A percentile compares a stretch with the other conserved stretches of the same genome.
phyloP scores from a whole-genome alignment of 2,329 filamentous ascomycete genomes.

The Fusarium piperis region DNA sequence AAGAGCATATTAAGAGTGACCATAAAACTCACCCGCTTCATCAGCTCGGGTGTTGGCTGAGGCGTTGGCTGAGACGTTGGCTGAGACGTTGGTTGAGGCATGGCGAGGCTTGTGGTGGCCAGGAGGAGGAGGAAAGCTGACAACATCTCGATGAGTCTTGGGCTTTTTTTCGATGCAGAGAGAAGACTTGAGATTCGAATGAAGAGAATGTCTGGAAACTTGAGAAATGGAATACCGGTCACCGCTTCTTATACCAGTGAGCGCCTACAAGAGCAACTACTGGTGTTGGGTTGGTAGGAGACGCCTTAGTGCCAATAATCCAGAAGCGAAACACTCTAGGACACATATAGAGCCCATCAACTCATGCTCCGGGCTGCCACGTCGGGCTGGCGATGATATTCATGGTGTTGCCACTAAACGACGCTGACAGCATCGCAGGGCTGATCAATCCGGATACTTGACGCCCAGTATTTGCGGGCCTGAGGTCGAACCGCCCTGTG shows the following conservation, averaged over 20 bases:
- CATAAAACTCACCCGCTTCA: neutral
- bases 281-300: rapidly evolving
- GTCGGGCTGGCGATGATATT: neutral
- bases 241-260: neutral
- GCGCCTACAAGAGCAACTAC: neutral
- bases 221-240: neutral
- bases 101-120: neutral
- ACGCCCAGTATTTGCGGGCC: neutral
- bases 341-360: neutral
- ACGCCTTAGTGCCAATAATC: neutral
- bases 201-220: neutral
- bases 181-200: neutral
- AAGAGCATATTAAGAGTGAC: rapidly evolving
- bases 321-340: neutral
- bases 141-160: neutral
- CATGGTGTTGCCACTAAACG: neutral
- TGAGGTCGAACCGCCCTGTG: neutral
- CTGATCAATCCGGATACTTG: neutral
- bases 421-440: neutral
- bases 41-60: neutral
- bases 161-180: neutral
- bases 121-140: neutral
- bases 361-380: neutral
- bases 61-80: neutral
- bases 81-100: neutral